A percentile compares a stretch with the other conserved stretches of the same genome.
These are phyloP conservation scores for Diplotaxis tenuifolia DNA, from an alignment of 345 rosid genomes.

Conservation along the genomic window DNA sequence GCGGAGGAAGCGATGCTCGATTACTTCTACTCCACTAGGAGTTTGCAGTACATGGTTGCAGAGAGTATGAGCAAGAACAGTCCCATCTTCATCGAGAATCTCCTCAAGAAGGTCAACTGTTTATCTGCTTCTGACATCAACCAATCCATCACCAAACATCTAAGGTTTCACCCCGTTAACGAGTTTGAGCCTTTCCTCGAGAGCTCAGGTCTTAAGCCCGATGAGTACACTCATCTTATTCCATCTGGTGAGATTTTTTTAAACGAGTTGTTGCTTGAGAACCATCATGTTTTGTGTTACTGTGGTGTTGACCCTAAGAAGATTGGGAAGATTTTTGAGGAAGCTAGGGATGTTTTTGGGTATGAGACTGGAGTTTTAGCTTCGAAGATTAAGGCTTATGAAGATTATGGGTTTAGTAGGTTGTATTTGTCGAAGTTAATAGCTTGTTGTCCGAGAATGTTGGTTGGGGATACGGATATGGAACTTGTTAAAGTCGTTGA, in stretches of 20 bases:
- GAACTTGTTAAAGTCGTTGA: constrained; percentile 50
- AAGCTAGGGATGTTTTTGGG: constrained; percentile 56
- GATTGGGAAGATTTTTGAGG: constrained; percentile 60
- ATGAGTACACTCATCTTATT: constrained; percentile 49
- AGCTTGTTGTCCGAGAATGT: constrained; percentile 49
- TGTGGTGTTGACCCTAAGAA: constrained; percentile 52
- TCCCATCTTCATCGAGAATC: constrained; percentile 52
- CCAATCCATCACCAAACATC: constrained; percentile 42
- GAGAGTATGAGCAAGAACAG: constrained; percentile 72
- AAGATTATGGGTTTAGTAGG: constrained; percentile 56
- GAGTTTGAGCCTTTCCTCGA: constrained; percentile 91
- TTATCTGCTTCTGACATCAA: constrained; percentile 36
- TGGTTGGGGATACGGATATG: constrained; percentile 51
- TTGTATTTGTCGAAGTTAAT: constrained; percentile 45
- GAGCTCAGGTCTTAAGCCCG: constrained; percentile 65
- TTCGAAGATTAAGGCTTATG: constrained; percentile 60
- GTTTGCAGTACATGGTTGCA: constrained; percentile 55
- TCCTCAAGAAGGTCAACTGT: constrained; percentile 40
- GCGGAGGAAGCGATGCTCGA: constrained; percentile 70
- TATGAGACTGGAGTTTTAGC: constrained; percentile 53
- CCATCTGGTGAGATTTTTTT: constrained; percentile 53
- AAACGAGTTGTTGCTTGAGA: constrained; percentile 60
- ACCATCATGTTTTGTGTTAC: constrained; percentile 59
- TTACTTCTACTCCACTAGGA: constrained; percentile 65
- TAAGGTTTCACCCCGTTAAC: constrained; percentile 74